A percentile compares a stretch with the other conserved stretches of the same genome.
Evolutionary conservation across 202 grass and related monocot genomes (phyloP).

Genomic region (Saccharum hybrid): DNA sequence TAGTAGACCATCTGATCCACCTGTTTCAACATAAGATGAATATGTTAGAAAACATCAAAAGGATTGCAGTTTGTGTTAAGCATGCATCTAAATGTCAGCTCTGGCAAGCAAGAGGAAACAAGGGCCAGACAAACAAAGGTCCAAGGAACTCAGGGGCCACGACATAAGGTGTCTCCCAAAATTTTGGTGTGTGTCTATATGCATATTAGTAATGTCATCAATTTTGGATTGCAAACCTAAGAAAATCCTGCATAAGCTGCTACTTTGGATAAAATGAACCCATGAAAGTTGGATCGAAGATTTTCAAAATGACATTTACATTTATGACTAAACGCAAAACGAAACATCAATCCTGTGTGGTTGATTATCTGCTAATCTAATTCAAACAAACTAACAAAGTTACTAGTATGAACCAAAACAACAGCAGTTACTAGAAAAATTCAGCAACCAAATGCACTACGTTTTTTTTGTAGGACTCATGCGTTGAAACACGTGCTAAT

Average conservation of each 20-base stretch:
- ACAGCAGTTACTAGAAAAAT: not conserved
- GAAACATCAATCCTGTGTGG: not conserved
- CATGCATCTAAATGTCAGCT: not conserved
- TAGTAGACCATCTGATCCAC: slow-evolving; percentile 90
- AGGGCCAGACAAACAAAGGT: not conserved
- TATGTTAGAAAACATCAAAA: slow-evolving; percentile 24
- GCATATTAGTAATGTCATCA: not conserved
- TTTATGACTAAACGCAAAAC: not conserved
- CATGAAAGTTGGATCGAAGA: not conserved
- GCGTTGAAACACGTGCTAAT: not conserved
- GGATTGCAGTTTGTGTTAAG: slow-evolving; percentile 11
- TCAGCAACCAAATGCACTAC: not conserved
- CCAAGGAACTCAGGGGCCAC: not conserved
- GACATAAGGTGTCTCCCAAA: not conserved
- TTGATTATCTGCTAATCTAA: slow-evolving; percentile 9
- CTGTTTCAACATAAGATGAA: slow-evolving; percentile 53
- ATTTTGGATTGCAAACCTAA: not conserved
- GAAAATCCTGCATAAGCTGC: not conserved
- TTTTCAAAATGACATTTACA: slow-evolving; percentile 8
- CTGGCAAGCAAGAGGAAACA: not conserved
- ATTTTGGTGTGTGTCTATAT: not conserved
- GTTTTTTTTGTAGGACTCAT: not conserved
- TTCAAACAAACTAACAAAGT: not conserved
- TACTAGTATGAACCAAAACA: slow-evolving; percentile 18
- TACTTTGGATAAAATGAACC: slow-evolving; percentile 28